Evolutionary conservation across 129 eudicot genomes (phyloP), one percentile per base, ranked within the genome.

Genomic region (Logfia minima): DNA sequence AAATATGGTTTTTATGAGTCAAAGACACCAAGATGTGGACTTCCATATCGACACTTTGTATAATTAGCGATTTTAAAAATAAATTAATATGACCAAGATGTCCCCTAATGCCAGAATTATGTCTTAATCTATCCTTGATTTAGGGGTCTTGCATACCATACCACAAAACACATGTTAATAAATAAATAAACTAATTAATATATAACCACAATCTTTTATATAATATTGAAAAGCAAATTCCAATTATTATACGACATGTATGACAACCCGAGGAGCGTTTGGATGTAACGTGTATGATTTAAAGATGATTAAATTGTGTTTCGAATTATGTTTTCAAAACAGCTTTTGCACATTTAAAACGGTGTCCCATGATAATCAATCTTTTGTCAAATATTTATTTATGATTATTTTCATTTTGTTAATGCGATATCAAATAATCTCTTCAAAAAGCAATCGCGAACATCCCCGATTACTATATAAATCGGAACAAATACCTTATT

Each of bases 51-150:
- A 41, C 29, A 55, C 35, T n/a, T 66, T 6, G 70, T 66, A 11
- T 66, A 45, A 55, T 59, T 29, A 68, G 11, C 13, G 18, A 34
- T 19, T 68, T 58, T 41, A 66, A 59, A 59, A 35, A 58, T 37
- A 6, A 43, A 55, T 14, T 48, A 68, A 68, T 58, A 21, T 75
- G 58, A 68, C 60, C 29, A 43, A 67, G 84, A 17, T 81, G 84
- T 81, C 71, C 81, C 86, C 87, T 68, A 79, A 81, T 75, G 39
- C 8, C 56, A 83, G 28, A 63, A 68, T 70, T 53, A 28, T 64
- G 90, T 86, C 87, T 62, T 78, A 62, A 82, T 79, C 85, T 72
- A 79, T 76, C 92, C 96, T 71, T 79, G 21, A 79, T 85, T 87
- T 75, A 79, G 70, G 90, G 90, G 65, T 81, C 70, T 83, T 62